Conservation (phyloP, 1,139 yeast species). For the Suhomyces kunorum region DNA sequence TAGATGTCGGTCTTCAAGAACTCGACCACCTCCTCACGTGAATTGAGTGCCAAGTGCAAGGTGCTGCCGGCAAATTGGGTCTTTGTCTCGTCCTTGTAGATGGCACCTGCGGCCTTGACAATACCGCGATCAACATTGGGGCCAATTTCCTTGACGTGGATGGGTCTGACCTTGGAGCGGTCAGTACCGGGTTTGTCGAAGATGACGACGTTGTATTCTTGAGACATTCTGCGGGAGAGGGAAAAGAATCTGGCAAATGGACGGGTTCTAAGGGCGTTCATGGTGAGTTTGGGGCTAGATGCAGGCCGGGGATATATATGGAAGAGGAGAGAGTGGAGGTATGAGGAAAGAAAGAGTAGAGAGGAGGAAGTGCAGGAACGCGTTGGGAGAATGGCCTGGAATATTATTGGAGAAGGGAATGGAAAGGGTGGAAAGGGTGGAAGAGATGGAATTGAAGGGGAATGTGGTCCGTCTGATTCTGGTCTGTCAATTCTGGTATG, state of each 20-base stretch:
- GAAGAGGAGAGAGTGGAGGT: too few relatives aligned
- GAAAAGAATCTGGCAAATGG: conserved; percentile 6
- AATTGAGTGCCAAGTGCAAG: conserved; percentile 61
- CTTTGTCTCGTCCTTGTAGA: conserved; percentile 49
- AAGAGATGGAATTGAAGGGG: too few relatives aligned
- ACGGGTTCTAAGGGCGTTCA: conserved; percentile 1
- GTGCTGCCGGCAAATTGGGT: conserved; percentile 73
- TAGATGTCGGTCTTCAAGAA: conserved; percentile 65
- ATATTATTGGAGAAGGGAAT: too few relatives aligned
- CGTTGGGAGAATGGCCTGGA: too few relatives aligned
- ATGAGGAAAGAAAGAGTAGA: too few relatives aligned
- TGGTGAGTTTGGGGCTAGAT: conserved; percentile 5
- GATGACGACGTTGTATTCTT: conserved; percentile 70
- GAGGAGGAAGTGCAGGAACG: too few relatives aligned
- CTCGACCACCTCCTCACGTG: conserved; percentile 63
- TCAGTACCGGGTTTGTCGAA: conserved; percentile 69
- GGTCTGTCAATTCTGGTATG: too few relatives aligned
- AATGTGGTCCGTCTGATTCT: too few relatives aligned
- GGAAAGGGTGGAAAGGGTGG: too few relatives aligned
- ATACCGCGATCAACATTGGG: conserved; percentile 52
- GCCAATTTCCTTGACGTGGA: conserved; percentile 60
- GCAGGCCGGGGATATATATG: background rate
- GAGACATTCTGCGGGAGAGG: conserved; percentile 16
- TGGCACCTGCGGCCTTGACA: conserved; percentile 66
- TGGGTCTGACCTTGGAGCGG: conserved; percentile 54